Evolutionary conservation across 2,329 filamentous ascomycete species (phyloP).

Genomic region (Talaromyces sp.): DNA sequence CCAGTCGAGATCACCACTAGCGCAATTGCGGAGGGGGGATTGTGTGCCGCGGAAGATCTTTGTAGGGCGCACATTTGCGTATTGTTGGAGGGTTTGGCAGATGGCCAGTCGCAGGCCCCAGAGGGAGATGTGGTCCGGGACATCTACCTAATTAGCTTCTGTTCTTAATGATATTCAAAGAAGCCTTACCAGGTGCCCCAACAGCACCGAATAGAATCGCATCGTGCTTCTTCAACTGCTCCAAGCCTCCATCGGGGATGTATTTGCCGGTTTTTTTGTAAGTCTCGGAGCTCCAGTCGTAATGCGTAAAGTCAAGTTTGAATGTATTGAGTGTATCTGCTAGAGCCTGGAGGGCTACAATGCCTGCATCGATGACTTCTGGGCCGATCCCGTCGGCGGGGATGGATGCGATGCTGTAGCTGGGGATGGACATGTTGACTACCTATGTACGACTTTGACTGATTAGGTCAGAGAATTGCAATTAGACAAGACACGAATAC

Average conservation of each 20-base stretch:
- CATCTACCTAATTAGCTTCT: conserved; percentile 11
- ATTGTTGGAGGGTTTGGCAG: conserved; percentile 55
- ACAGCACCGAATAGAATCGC: conserved; percentile 60
- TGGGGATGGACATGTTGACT: conserved; percentile 8
- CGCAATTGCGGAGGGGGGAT: conserved; percentile 48
- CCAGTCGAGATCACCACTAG: conserved; percentile 53
- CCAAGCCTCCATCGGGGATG: conserved; percentile 50
- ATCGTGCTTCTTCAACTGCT: conserved; percentile 51
- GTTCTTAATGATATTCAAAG: no score
- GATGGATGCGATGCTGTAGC: conserved; percentile 44
- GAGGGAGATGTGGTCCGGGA: conserved; percentile 15
- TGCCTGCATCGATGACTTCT: conserved; percentile 63
- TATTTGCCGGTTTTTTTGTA: conserved; percentile 54
- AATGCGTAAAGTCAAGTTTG: conserved; percentile 18
- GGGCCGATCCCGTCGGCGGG: conserved; percentile 68
- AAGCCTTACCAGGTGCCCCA: conserved; percentile 49
- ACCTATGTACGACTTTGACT: neutral
- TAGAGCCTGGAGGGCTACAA: conserved; percentile 56
- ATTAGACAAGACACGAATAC: neutral
- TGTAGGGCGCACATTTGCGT: conserved; percentile 55
- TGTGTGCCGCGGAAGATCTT: conserved; percentile 52
- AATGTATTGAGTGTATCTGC: conserved; percentile 29
- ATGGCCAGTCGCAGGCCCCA: conserved; percentile 54
- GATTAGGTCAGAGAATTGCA: neutral
- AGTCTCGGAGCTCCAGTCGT: conserved; percentile 47